Conservation (phyloP, 768 basidiomycete genomes). For the Agaricus blazei region DNA sequence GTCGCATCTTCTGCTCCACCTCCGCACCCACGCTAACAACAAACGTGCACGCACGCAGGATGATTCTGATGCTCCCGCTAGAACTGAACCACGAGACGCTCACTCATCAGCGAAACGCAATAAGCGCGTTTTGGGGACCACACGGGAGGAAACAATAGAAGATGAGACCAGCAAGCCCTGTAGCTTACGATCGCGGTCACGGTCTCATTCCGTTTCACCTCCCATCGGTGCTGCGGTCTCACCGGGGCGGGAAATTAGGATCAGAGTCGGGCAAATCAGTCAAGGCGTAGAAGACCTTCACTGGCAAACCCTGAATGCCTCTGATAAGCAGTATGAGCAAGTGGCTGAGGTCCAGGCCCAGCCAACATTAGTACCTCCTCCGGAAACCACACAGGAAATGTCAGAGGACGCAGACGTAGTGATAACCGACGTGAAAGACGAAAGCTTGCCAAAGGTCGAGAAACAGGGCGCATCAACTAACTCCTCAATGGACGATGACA, state of each 20-base stretch:
- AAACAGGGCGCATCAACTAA: slow-evolving; percentile 2
- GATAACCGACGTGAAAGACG: slow-evolving; percentile 5
- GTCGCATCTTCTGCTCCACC: slow-evolving; percentile 2
- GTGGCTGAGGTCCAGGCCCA: slow-evolving; percentile 6
- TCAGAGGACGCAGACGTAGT: slow-evolving; percentile 10
- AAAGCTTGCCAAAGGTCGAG: background rate
- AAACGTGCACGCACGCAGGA: slow-evolving; percentile 28
- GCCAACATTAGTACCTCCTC: slow-evolving; percentile 8
- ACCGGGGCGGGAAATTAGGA: slow-evolving; percentile 75
- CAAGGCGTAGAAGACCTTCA: slow-evolving; percentile 75
- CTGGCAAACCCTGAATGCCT: slow-evolving; percentile 51
- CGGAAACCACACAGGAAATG: slow-evolving; percentile 7
- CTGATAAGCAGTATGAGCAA: slow-evolving; percentile 23
- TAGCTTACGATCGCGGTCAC: slow-evolving; percentile 37
- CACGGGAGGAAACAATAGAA: slow-evolving; percentile 58
- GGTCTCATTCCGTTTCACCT: slow-evolving; percentile 39
- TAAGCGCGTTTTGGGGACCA: slow-evolving; percentile 53
- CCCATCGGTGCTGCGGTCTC: slow-evolving; percentile 43
- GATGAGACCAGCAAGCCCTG: slow-evolving; percentile 15
- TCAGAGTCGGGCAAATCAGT: slow-evolving; percentile 67
- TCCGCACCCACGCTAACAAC: slow-evolving; percentile 10
- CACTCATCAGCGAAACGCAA: slow-evolving; percentile 77
- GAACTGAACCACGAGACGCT: slow-evolving; percentile 42
- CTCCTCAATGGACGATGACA: slow-evolving; percentile 2
- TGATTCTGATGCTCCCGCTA: slow-evolving; percentile 31